Evolutionary conservation across 1,284 basidiomycete species (phyloP).

Genomic region (Apiotrichum gamsii): DNA sequence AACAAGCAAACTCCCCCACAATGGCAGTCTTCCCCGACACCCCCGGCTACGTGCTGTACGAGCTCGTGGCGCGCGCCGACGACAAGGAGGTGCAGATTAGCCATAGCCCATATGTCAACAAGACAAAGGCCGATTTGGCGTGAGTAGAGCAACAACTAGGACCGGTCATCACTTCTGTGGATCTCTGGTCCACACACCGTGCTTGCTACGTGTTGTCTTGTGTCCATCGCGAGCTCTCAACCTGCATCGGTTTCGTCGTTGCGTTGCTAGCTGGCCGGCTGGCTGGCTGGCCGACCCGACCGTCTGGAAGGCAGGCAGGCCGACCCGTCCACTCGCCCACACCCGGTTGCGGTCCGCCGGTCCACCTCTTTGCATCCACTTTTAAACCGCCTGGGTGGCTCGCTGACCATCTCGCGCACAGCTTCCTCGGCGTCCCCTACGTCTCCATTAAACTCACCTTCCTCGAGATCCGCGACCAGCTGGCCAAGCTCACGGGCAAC

Average conservation of each 20-base stretch:
- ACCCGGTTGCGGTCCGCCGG: neutral
- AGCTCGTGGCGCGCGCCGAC: neutral
- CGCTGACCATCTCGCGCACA: neutral
- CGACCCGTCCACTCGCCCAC: too few species aligned
- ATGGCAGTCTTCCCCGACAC: too few species aligned
- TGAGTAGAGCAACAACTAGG: too few species aligned
- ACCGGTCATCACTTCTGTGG: too few species aligned
- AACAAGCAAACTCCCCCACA: too few species aligned
- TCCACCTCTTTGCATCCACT: neutral
- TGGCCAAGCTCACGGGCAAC: conserved; percentile 24
- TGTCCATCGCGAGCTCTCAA: too few species aligned
- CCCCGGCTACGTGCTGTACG: conserved; percentile 1
- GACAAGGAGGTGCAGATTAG: neutral
- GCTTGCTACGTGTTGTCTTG: too few species aligned
- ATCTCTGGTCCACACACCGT: too few species aligned
- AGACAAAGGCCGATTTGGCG: conserved; percentile 5
- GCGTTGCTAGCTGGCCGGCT: too few species aligned
- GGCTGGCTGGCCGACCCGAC: too few species aligned
- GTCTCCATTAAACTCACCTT: conserved; percentile 16
- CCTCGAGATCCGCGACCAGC: conserved; percentile 22
- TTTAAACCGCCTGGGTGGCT: too few species aligned
- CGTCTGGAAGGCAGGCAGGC: neutral
- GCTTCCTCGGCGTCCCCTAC: conserved; percentile 21
- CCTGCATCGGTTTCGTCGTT: too few species aligned
- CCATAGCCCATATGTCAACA: neutral